Base-by-base conservation (phyloP, 2,329 filamentous ascomycete species). In the Talaromyces pinophilus region DNA sequence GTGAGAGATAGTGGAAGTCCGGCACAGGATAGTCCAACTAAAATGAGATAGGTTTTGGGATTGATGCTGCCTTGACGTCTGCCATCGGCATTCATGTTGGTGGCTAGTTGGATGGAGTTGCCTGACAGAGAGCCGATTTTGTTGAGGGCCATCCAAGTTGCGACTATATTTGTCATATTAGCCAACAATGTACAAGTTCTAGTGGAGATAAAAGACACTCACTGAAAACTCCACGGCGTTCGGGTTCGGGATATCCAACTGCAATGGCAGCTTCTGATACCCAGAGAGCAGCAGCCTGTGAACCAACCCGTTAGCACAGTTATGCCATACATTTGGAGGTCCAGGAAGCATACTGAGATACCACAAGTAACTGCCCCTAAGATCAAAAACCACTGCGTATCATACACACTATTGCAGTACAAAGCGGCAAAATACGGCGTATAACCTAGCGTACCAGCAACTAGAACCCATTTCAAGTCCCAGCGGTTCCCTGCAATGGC, bases 121-220 rank as follows among this genome's bases (percentile, higher is more conserved):
- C 83, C 83, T 62, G 85, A 82, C 38, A 85, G 78, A 66, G 84
- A 83, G 1, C 83, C 83, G 1, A 84, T 77, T 67, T 85, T 82
- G 30, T 82, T 80, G 3, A 85, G 78, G 5, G 38, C n/a, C 44
- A 48, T 48, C 44, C 44, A 48, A 6, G 44, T 48, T 48, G 44
- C 44, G 19, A 48, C 44, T 48, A n/a, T 48, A 22, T 22, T 22
- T 13, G 10, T 48, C 25, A 48, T 2, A 13, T 3, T 48, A 46
- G 25, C 25, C 25, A 25, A 25, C 1, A 8, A 44, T 44, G 17
- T 44, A 44, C 5, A n/a, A 8, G 42, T 44, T 44, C 8, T 13
- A 19, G 19, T 48, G 10, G 2, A 13, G 10, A 11, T 25, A 8
- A 10, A 13, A 5, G 42, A 48, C 5, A 48, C 44, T 13, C 4